Evolutionary conservation across 768 basidiomycete genomes (phyloP).

Genomic region (Lyophyllum semitale): DNA sequence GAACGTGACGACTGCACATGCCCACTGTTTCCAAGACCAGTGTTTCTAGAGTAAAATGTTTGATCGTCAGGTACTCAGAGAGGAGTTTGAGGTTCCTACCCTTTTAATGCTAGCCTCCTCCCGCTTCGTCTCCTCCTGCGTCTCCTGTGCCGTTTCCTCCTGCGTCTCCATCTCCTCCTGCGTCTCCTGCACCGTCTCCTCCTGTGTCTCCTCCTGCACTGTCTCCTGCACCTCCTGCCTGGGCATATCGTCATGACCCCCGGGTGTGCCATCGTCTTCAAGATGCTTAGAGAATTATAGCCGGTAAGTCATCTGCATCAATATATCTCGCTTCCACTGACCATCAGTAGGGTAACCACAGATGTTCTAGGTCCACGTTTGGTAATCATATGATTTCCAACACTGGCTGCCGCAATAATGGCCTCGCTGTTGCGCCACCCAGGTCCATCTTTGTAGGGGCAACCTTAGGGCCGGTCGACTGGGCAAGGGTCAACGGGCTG

Average conservation of each 20-base stretch:
- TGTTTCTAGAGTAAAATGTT: neutral
- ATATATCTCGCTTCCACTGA: neutral
- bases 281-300: neutral
- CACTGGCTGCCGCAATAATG: neutral
- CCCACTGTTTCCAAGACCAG: neutral
- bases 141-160: too few species aligned
- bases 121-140: too few species aligned
- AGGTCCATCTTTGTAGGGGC: too few species aligned
- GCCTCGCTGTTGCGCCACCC: neutral
- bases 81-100: neutral
- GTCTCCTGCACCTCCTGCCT: too few species aligned
- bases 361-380: neutral
- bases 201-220: too few species aligned
- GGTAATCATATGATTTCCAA: neutral
- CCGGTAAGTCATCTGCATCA: neutral
- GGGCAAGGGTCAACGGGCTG: too few species aligned
- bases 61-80: neutral
- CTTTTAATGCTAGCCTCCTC: neutral
- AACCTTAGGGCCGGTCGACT: too few species aligned
- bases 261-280: neutral
- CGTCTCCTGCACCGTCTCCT: too few species aligned
- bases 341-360: neutral
- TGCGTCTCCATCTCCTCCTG: too few species aligned
- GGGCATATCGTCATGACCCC: too few species aligned
- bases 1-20: neutral